Conservation (phyloP, 768 basidiomycete genomes). For the Lyophyllum atratum region DNA sequence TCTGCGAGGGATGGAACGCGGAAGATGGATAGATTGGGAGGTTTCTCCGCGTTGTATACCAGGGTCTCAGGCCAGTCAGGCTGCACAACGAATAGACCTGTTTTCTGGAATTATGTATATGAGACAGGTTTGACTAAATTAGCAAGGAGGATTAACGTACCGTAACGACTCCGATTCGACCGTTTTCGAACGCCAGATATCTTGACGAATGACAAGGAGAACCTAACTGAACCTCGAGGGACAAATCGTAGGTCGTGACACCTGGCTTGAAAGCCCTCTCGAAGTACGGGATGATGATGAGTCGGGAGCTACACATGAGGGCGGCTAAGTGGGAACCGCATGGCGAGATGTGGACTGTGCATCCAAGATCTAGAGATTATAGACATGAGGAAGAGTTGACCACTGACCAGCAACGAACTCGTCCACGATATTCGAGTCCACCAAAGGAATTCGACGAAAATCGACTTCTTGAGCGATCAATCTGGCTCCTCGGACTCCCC, state of each 20-base stretch:
- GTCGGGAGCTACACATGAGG: constrained; percentile 37
- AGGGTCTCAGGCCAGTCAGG: constrained; percentile 21
- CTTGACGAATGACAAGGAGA: constrained; percentile 37
- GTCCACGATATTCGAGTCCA: constrained; percentile 30
- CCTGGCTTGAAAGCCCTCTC: constrained; percentile 33
- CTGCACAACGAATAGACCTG: constrained; percentile 32
- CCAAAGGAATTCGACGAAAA: background rate
- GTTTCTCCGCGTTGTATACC: background rate
- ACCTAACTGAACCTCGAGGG: constrained; percentile 42
- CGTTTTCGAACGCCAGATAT: constrained; percentile 52
- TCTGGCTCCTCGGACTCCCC: background rate
- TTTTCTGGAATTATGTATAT: constrained; percentile 21
- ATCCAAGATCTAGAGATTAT: background rate
- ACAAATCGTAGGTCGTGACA: constrained; percentile 30
- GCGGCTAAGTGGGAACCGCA: constrained; percentile 51
- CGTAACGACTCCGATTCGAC: constrained; percentile 47
- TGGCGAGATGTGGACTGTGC: constrained; percentile 46
- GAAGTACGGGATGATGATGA: constrained; percentile 45
- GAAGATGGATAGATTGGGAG: constrained; percentile 23
- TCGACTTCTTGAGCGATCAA: constrained; percentile 7
- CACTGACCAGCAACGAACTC: constrained; percentile 48
- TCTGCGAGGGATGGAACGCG: constrained; percentile 34
- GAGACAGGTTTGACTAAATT: background rate
- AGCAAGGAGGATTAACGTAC: constrained; percentile 30
- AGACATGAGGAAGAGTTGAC: background rate